A percentile compares a stretch with the other conserved stretches of the same genome.
These are phyloP conservation scores for Amaranthus hypochondriacus DNA, from an alignment of 148 eudicot genomes.

Conservation along the genomic window DNA sequence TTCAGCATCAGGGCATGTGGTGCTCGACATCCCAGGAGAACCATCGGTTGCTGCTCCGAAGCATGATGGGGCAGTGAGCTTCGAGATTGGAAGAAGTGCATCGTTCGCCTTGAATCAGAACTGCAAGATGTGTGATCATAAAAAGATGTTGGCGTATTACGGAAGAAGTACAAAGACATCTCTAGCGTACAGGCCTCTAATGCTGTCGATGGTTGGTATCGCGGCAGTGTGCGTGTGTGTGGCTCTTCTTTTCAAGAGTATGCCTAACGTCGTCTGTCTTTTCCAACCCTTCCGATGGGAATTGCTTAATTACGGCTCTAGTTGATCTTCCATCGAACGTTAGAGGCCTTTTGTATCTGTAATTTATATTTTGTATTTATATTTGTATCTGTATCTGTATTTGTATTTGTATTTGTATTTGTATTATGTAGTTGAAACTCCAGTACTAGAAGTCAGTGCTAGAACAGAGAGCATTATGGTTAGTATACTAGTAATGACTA, in stretches of 20 bases:
- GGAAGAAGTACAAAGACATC: slow-evolving; percentile 31
- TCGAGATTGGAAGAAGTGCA: slow-evolving; percentile 35
- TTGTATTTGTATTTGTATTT: background rate
- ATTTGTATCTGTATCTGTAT: no score
- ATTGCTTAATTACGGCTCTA: slow-evolving; percentile 50
- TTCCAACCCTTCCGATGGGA: slow-evolving; percentile 84
- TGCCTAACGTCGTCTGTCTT: slow-evolving; percentile 58
- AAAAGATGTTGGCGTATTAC: slow-evolving; percentile 28
- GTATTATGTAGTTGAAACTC: background rate
- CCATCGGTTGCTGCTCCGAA: slow-evolving; percentile 26
- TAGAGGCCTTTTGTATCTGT: background rate
- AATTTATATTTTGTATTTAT: no score
- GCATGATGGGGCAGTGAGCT: slow-evolving; percentile 28
- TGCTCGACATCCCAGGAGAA: slow-evolving; percentile 49
- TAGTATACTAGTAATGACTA: slow-evolving; percentile 1
- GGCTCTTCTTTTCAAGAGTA: slow-evolving; percentile 75
- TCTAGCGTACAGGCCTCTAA: slow-evolving; percentile 57
- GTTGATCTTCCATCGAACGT: background rate
- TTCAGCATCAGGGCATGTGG: slow-evolving; percentile 44
- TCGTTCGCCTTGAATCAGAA: slow-evolving; percentile 8
- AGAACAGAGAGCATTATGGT: slow-evolving; percentile 6
- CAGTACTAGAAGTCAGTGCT: slow-evolving; percentile 7
- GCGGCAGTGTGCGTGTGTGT: slow-evolving; percentile 90
- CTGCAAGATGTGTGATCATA: slow-evolving; percentile 53
- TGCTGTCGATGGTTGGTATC: slow-evolving; percentile 73